Evolutionary conservation across 371 early-diverging fungal species (phyloP).

Genomic region (Mortierella sp.): DNA sequence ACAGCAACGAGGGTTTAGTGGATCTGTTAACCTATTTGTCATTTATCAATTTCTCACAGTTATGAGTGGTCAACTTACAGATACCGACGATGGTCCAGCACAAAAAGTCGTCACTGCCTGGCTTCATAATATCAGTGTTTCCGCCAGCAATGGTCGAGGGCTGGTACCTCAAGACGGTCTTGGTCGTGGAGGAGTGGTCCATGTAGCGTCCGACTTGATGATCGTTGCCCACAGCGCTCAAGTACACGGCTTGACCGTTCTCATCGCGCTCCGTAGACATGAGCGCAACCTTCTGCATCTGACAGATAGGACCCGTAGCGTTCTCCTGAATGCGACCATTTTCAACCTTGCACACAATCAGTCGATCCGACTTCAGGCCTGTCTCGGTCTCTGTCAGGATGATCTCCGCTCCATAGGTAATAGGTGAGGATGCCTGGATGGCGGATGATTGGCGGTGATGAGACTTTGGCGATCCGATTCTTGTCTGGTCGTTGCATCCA

Average conservation of each 20-base stretch:
- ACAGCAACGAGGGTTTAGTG: too few species aligned
- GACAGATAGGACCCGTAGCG: slow-evolving; percentile 81
- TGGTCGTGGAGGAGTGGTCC: slow-evolving; percentile 46
- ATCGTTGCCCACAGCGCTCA: slow-evolving; percentile 51
- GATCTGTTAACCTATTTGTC: too few species aligned
- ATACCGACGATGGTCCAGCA: slow-evolving; percentile 92
- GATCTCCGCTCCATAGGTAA: slow-evolving; percentile 82
- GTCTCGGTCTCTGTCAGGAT: slow-evolving; percentile 73
- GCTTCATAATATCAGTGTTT: slow-evolving; percentile 41
- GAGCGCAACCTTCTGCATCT: slow-evolving; percentile 89
- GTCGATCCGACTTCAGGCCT: slow-evolving; percentile 73
- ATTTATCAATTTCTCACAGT: too few species aligned
- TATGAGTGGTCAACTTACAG: too few species aligned
- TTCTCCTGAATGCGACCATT: slow-evolving; percentile 74
- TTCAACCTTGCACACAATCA: slow-evolving; percentile 85
- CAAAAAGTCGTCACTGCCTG: slow-evolving; percentile 75
- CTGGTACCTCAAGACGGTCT: slow-evolving; percentile 48
- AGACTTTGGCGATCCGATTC: slow-evolving; percentile 25
- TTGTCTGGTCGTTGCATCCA: slow-evolving; percentile 29
- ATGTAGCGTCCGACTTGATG: slow-evolving; percentile 54
- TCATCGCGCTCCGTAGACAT: slow-evolving; percentile 57
- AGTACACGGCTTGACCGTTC: slow-evolving; percentile 34
- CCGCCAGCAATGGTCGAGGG: slow-evolving; percentile 41
- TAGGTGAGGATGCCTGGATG: slow-evolving; percentile 54
- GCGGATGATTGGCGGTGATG: slow-evolving; percentile 34